phyloP scores from a whole-genome alignment of 2,329 filamentous ascomycete species.

The Calonectria henricotiae region DNA sequence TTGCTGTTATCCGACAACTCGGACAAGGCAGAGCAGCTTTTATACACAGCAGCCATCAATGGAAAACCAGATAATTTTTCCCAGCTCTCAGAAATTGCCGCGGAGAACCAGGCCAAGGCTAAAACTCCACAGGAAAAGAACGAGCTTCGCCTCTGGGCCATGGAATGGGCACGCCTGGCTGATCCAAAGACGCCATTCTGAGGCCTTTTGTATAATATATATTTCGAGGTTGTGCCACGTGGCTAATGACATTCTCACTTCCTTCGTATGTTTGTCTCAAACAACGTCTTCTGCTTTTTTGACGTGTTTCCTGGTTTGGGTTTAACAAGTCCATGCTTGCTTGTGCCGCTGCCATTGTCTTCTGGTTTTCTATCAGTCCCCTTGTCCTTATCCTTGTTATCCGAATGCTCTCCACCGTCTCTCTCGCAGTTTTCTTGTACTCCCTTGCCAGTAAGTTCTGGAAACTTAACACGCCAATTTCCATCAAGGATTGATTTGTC shows the following conservation, averaged over 20 bases:
- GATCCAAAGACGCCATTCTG: conserved; percentile 48
- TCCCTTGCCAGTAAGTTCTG: conserved; percentile 57
- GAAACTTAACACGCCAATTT: conserved; percentile 67
- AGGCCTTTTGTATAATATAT: conserved; percentile 16
- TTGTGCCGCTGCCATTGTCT: background rate
- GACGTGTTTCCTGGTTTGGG: conserved; percentile 37
- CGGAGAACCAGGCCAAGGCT: conserved; percentile 47
- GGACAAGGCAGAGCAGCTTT: conserved; percentile 48
- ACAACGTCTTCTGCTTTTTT: conserved; percentile 52
- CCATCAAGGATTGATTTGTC: conserved; percentile 76
- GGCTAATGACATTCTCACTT: background rate
- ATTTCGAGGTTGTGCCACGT: conserved; percentile 11
- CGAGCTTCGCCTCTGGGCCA: conserved; percentile 53
- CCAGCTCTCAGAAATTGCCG: conserved; percentile 53
- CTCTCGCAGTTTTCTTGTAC: conserved; percentile 60
- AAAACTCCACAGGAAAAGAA: conserved; percentile 37
- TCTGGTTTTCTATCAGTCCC: conserved; percentile 36
- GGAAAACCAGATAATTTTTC: conserved; percentile 51
- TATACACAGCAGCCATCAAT: conserved; percentile 51
- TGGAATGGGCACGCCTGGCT: conserved; percentile 57
- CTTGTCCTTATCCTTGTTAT: conserved; percentile 51
- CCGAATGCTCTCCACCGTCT: conserved; percentile 57
- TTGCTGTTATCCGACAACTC: conserved; percentile 47
- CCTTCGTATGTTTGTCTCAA: background rate
- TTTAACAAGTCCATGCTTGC: conserved; percentile 50